Evolutionary conservation across 2,329 filamentous ascomycete species (phyloP).

Genomic region (Stagonosporopsis chrysanthemi): DNA sequence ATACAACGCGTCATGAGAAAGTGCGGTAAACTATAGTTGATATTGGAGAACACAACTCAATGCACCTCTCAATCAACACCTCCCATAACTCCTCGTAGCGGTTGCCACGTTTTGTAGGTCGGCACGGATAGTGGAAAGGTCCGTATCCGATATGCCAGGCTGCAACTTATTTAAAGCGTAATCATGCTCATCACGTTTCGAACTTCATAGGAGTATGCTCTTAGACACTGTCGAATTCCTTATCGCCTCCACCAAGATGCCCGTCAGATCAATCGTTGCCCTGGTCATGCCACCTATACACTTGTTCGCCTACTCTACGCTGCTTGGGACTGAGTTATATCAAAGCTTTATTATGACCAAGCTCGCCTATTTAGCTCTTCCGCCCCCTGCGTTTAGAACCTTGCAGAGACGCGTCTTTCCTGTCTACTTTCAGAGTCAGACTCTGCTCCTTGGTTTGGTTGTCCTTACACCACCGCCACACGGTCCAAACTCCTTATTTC

Average conservation of each 20-base stretch:
- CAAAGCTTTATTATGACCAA: conserved; percentile 54
- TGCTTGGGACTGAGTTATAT: conserved; percentile 52
- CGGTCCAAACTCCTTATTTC: conserved; percentile 39
- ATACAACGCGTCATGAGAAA: background rate
- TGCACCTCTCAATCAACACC: background rate
- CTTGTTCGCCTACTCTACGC: conserved; percentile 50
- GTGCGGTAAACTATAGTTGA: no score
- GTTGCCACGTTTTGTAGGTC: background rate
- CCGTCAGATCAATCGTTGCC: conserved; percentile 2
- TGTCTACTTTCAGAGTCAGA: conserved; percentile 50
- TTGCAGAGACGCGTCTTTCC: conserved; percentile 54
- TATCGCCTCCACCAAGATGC: conserved; percentile 2
- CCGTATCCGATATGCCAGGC: conserved; percentile 1
- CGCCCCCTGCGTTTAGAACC: conserved; percentile 48
- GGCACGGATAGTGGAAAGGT: background rate
- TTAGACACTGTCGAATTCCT: no score
- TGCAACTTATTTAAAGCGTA: background rate
- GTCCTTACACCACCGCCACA: conserved; percentile 45
- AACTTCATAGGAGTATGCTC: background rate
- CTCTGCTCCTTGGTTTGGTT: conserved; percentile 46
- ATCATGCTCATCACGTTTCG: no score
- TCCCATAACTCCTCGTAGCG: background rate
- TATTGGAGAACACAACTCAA: background rate
- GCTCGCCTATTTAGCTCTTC: conserved; percentile 47
- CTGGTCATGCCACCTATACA: conserved; percentile 42